Percentiles rank a stretch among this genome's conserved stretches.
Evolutionary conservation across 2,329 filamentous ascomycete species (phyloP).

Genomic region (Aspergillus cejpii): DNA sequence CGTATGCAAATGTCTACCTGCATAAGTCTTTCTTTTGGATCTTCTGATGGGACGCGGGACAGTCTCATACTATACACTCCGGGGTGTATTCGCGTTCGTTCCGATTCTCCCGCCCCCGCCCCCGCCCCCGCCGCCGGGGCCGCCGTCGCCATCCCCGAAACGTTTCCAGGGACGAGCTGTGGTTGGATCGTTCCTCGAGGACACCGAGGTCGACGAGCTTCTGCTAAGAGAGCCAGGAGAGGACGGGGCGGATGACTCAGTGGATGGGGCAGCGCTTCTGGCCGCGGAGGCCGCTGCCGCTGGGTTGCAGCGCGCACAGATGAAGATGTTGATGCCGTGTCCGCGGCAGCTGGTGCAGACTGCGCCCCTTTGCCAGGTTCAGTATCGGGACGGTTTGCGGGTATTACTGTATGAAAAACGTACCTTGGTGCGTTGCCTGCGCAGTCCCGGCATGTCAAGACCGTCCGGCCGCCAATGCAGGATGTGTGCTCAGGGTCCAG

Average conservation of each 20-base stretch:
- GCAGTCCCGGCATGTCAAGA: constrained; percentile 32
- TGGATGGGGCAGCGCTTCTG: constrained; percentile 6
- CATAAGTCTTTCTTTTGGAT: too few species aligned
- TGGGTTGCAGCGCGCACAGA: constrained; percentile 29
- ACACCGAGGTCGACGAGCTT: constrained; percentile 24
- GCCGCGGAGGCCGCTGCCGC: constrained; percentile 13
- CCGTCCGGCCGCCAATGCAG: constrained; percentile 31
- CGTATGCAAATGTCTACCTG: too few species aligned
- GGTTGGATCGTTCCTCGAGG: constrained; percentile 14
- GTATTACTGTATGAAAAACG: not conserved
- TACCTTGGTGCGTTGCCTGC: constrained; percentile 37
- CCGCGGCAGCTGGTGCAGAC: constrained; percentile 26
- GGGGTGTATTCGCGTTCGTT: constrained; percentile 14
- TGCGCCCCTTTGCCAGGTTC: constrained; percentile 18
- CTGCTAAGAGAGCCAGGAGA: constrained; percentile 25
- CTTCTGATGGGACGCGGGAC: too few species aligned
- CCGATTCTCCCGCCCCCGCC: constrained; percentile 18
- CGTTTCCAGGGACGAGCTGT: constrained; percentile 9
- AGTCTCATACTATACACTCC: constrained; percentile 11
- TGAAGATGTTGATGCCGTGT: constrained; percentile 28
- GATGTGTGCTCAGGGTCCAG: constrained; percentile 30
- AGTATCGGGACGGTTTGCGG: not conserved
- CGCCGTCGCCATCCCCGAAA: constrained; percentile 13
- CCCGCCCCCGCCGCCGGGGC: constrained; percentile 12
- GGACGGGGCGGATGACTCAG: constrained; percentile 12